Evolutionary conservation across 768 basidiomycete species (phyloP), one percentile per base, ranked within the genome.

Genomic region (Leccinum pellstonianum): DNA sequence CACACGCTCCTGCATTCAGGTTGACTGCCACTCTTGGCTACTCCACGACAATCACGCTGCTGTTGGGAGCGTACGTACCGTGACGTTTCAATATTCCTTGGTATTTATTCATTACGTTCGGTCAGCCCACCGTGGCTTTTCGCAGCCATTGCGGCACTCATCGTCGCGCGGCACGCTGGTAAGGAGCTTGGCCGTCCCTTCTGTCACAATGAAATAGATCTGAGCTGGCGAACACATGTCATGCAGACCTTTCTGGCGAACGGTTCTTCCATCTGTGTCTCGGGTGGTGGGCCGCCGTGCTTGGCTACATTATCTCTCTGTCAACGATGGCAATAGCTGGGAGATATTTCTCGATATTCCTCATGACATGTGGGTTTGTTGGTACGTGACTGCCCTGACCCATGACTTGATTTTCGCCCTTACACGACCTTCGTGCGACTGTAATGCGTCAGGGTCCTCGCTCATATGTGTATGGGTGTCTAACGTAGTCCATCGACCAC

Each of bases 1-100:
- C 31, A 49, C 15, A 43, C 5, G 53, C 46, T 14, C 4, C 29
- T 12, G 25, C 1, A 4, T 54, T 48, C 23, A 86, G 86, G 3
- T 74, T 87, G 29, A 82, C 86, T 4, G 75, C 79, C n/a, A 87
- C 86, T 2, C 79, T 87, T 11, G 86, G 86, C 5, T 88, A 84
- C 70, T 77, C 75, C 11, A 86, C 85, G 2, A 86, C 84, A 0
- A 73, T 82, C 50, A 86, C 79, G n/a, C 71, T 88, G 25, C 70
- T 88, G 19, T 73, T 87, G 27, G 81, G 82, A 21, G 84, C 86
- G 85, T 86, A 67, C 58, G 83, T 71, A 38, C 5, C 52, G 17
- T 21, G 15, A 29, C 3, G 3, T 37, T 11, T 37, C 21, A 12
- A 47, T 17, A 23, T 15, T 41, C 12, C 14, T 25, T 14, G 23